Evolutionary conservation across 805 yeast genomes (phyloP), one percentile per base, ranked within the genome.

Genomic region (Ogataea nitratoaversa): DNA sequence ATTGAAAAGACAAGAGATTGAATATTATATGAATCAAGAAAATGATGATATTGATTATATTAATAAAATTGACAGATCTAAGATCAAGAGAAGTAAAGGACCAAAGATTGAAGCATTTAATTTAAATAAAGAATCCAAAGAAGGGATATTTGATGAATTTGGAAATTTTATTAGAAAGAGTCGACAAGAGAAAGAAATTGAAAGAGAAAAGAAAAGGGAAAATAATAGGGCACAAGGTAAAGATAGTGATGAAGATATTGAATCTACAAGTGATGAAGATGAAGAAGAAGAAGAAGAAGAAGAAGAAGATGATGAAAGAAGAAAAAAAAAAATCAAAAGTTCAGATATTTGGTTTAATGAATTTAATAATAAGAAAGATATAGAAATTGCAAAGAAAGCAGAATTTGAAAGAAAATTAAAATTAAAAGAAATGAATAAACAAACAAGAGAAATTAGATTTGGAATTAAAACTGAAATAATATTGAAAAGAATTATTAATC

Each of bases 101-200:
- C 67, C 80, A 1, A 71, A 72, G 44, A 43, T 84, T 2, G 90
- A 84, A 43, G 74, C 84, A 0, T 84, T 84, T 59, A 72, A 76
- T 54, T 57, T 84, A 32, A 59, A 70, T 19, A 66, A 74, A 16
- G 91, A 84, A 49, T 58, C 66, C 32, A 71, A 71, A 39, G 77
- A 73, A 34, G 91, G 89, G 2, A 57, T 57, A 3, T 79, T 80
- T 52, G 88, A 82, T 48, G 67, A 62, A 29, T 74, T 72, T 30
- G 87, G 88, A 1, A 80, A 78, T 48, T 82, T 66, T 48, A 62
- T 78, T 16, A 62, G 71, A 19, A 59, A 62, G 5, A 31, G 19
- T 20, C 18, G 31, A 20, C 22, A 34, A 22, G 11, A 11, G 7
- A 11, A 22, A 8, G 25, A 22, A 8, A 11, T 8, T 22, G 25